phyloP scores from a whole-genome alignment of 306 rosid species.

The Vicia sativa region DNA sequence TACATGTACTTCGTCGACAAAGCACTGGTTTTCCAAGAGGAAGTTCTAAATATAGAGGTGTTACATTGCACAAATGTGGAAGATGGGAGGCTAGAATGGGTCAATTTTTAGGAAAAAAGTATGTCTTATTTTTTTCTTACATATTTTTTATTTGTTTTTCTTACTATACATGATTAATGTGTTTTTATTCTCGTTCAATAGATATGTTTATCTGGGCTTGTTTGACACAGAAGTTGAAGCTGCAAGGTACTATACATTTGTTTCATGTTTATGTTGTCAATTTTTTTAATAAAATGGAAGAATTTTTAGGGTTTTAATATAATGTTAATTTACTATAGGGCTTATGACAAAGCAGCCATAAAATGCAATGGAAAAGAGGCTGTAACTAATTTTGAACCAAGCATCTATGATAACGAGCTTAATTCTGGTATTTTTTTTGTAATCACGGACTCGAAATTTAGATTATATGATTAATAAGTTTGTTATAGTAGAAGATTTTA shows the following conservation, averaged over 20 bases:
- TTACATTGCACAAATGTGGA: constrained; percentile 97
- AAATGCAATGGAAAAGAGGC: constrained; percentile 98
- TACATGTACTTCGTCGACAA: constrained; percentile 99
- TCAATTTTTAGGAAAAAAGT: constrained; percentile 97
- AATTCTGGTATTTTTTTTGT: constrained; percentile 58
- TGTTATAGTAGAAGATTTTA: too few relatives aligned
- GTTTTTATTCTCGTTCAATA: constrained; percentile 35
- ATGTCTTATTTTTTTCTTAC: background rate
- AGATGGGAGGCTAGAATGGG: constrained; percentile 99
- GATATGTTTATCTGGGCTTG: constrained; percentile 94
- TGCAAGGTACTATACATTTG: constrained; percentile 63
- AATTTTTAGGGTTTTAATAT: constrained; percentile 20
- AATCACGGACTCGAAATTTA: background rate
- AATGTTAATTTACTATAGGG: constrained; percentile 50
- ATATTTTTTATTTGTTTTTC: background rate
- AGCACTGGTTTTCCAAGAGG: constrained; percentile 99
- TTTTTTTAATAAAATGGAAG: background rate
- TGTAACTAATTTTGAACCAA: constrained; percentile 98
- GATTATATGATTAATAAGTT: too few relatives aligned
- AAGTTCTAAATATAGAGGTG: constrained; percentile 98
- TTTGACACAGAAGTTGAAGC: constrained; percentile 97
- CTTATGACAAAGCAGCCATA: constrained; percentile 97
- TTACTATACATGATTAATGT: background rate
- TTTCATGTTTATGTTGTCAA: background rate
- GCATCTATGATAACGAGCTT: constrained; percentile 80